Evolutionary conservation across 805 yeast genomes (phyloP), one percentile per base, ranked within the genome.

Genomic region (Metschnikowia kunwiensis): DNA sequence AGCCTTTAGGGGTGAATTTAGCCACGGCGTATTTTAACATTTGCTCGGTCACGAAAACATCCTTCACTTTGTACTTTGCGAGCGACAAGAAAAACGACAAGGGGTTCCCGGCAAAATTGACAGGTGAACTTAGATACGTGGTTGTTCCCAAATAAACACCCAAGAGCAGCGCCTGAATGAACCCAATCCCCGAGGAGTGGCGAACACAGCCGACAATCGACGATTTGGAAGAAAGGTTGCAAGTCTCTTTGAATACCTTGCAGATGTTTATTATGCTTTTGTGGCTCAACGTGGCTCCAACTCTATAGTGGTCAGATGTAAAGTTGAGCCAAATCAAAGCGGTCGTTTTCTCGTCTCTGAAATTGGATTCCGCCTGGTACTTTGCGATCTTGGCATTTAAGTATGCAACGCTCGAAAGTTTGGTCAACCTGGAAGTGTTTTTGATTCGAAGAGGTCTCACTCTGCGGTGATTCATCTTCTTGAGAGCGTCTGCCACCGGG

Each of bases 71-170:
- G 57, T 80, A 77, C 33, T 88, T 74, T 7, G 94, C 77, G 6
- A 87, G 57, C 0, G 88, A 74, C 36, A 80, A 62, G 54, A 78
- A 85, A 47, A 86, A 85, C 1, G 79, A 68, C 7, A 75, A 63
- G 2, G 97, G 95, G 52, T 82, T 80, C 15, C 76, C 70, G 3
- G 85, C 84, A 54, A 78, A 87, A 41, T 84, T 88, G 7, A 80
- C 73, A 0, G 94, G 88, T 2, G 93, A 76, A 36, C 87, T 77
- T 31, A 89, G 63, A 46, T 82, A 80, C 0, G 98, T 91, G 1
- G 95, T 75, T 0, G 93, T 77, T 0, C 99, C 98, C 38, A 86
- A 63, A 52, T 81, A 93, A 0, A 83, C 79, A 5, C 98, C 98
- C 46, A 93, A 57, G 24, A 89, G 60, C 36, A 80, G 79, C n/a